Base-by-base conservation (phyloP, 345 rosid genomes). In the Hypericum androsaemum region DNA sequence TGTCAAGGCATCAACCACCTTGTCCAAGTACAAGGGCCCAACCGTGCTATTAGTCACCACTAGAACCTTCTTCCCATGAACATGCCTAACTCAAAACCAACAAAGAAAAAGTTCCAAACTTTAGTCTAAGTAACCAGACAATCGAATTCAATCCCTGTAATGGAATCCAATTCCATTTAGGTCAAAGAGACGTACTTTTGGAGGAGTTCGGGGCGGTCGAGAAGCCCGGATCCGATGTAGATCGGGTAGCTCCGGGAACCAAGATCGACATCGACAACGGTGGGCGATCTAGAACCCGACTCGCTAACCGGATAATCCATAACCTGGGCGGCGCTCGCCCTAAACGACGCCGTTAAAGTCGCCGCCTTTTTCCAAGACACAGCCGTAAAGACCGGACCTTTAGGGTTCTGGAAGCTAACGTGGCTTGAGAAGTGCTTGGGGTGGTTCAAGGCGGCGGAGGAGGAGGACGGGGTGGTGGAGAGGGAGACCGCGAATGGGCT, bases 181-280 rank as follows among this genome's bases (percentile, higher is more conserved):
- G 14, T 50, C 8, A 35, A 16, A 4, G 41, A 54, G 7, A 6
- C 37, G n/a, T 17, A 88, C 96, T 83, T 83, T 72, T 88, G 97
- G 28, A 92, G 85, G 58, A 92, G 77, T 7, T 80, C 68, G 10
- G 88, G 83, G 16, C 74, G 95, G 65, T 88, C 70, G 14, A 92
- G 95, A 55, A 92, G 76, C 0, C 88, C 90, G 53, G 97, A 76
- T 41, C 97, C 97, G 43, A 92, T 92, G 50, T 92, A 88, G 61
- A 92, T 88, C 49, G 97, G 99, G 61, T 92, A 92, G 65, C 97
- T 92, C 64, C 99, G 83, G 61, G 64, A 43, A 10, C 99, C 97
- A 70, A 92, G 76, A 70, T 86, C 88, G 57, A 92, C 99, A 6
- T 92, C 79, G 38, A 92, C 97, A 51, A 77, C 55, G 0, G 89